phyloP scores from a whole-genome alignment of 2,329 filamentous ascomycete species.

The Exophiala alcalophila region DNA sequence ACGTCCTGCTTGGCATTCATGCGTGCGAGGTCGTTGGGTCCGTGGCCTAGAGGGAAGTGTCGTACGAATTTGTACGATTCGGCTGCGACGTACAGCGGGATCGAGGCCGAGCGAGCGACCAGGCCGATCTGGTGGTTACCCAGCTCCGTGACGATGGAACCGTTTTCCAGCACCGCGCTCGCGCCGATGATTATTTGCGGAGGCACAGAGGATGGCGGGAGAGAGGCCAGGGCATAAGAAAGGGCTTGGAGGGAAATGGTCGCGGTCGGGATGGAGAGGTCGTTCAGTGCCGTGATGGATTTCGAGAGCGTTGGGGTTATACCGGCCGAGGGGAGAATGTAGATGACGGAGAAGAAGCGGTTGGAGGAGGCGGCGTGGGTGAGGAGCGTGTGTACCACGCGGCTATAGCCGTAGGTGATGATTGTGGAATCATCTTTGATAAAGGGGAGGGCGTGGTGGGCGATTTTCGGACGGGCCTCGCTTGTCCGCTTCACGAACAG shows the following conservation, averaged over 20 bases:
- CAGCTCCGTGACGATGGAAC: slow-evolving; percentile 84
- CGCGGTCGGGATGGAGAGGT: slow-evolving; percentile 19
- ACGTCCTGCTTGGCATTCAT: slow-evolving; percentile 78
- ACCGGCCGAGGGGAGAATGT: slow-evolving; percentile 53
- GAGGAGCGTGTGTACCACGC: slow-evolving; percentile 77
- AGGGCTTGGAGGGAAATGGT: slow-evolving; percentile 24
- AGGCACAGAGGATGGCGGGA: slow-evolving; percentile 9
- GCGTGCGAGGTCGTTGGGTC: slow-evolving; percentile 22
- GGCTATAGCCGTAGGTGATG: slow-evolving; percentile 84
- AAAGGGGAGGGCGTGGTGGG: slow-evolving; percentile 72
- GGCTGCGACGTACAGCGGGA: slow-evolving; percentile 84
- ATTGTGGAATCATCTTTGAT: slow-evolving; percentile 75
- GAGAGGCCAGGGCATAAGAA: slow-evolving; percentile 22
- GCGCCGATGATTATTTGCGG: slow-evolving; percentile 60
- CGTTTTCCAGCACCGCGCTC: slow-evolving; percentile 91
- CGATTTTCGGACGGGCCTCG: slow-evolving; percentile 80
- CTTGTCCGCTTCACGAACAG: slow-evolving; percentile 76
- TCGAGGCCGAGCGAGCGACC: slow-evolving; percentile 68
- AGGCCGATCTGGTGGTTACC: slow-evolving; percentile 84
- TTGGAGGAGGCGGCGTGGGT: slow-evolving; percentile 50
- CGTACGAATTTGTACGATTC: slow-evolving; percentile 97
- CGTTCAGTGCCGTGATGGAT: slow-evolving; percentile 18
- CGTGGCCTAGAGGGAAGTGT: slow-evolving; percentile 68
- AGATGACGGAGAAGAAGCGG: slow-evolving; percentile 78
- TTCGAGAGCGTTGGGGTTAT: neutral